phyloP scores from a whole-genome alignment of 306 rosid species.

The Malus sieversii region DNA sequence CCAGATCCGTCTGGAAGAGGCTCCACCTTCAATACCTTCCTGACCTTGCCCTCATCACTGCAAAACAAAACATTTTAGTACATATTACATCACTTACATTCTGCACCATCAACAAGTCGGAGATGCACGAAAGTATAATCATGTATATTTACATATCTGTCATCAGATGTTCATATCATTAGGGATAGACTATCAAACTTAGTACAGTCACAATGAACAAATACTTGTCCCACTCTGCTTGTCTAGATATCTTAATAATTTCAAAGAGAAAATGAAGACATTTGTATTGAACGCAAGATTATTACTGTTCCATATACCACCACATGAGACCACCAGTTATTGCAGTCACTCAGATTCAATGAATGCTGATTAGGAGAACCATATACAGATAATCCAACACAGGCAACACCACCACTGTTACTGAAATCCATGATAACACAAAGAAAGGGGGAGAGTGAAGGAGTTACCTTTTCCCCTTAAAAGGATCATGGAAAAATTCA shows the following conservation, averaged over 20 bases:
- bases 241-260: neutral
- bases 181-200: neutral
- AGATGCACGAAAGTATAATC: neutral
- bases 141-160: neutral
- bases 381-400: neutral
- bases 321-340: neutral
- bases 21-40: conserved; percentile 84
- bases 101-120: neutral
- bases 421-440: neutral
- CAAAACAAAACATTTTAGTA: conserved; percentile 24
- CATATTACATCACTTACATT: neutral
- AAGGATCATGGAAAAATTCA: conserved; percentile 73
- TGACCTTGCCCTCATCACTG: conserved; percentile 91
- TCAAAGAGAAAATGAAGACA: neutral
- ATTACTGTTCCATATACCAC: no score
- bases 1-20: conserved; percentile 94
- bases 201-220: neutral
- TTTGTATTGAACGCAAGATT: neutral
- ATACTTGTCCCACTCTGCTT: neutral
- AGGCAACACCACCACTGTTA: neutral
- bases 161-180: neutral
- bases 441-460: neutral
- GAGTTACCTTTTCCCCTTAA: conserved; percentile 59
- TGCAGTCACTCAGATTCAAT: neutral
- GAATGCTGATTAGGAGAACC: neutral